Evolutionary conservation across 2,329 filamentous ascomycete species (phyloP).

Genomic region (Ilyonectria sp.): DNA sequence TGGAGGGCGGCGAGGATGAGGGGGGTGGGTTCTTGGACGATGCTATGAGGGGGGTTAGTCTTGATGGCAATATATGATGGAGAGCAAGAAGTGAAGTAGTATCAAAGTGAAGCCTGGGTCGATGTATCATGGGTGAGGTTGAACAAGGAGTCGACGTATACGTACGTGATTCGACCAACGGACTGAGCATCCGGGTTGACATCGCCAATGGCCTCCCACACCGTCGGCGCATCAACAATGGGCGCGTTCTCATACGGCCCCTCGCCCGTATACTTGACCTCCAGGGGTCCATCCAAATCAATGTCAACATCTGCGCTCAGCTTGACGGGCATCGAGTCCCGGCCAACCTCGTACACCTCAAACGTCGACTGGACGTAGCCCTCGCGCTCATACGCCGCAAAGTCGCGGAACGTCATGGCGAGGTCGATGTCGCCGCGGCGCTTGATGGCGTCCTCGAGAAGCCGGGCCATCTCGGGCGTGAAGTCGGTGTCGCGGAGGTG

Average conservation of each 20-base stretch:
- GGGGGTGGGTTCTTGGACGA: slow-evolving; percentile 73
- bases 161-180: slow-evolving; percentile 70
- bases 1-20: slow-evolving; percentile 73
- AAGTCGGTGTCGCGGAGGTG: slow-evolving; percentile 60
- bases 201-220: slow-evolving; percentile 59
- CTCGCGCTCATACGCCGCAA: slow-evolving; percentile 56
- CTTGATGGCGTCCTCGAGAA: slow-evolving; percentile 56
- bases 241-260: slow-evolving; percentile 46
- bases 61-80: not conserved
- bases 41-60: slow-evolving; percentile 53
- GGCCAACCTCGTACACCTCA: slow-evolving; percentile 70
- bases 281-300: slow-evolving; percentile 40
- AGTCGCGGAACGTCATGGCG: slow-evolving; percentile 50
- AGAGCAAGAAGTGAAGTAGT: not conserved
- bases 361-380: slow-evolving; percentile 66
- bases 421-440: slow-evolving; percentile 53
- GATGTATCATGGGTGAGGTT: too few species aligned
- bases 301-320: slow-evolving; percentile 49
- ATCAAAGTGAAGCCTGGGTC: not conserved
- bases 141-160: slow-evolving; percentile 38
- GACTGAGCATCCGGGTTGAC: slow-evolving; percentile 57
- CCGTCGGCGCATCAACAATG: slow-evolving; percentile 56
- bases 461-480: slow-evolving; percentile 55
- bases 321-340: slow-evolving; percentile 58
- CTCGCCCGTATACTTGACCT: slow-evolving; percentile 46